A percentile compares a stretch with the other conserved stretches of the same genome.
Conservation (phyloP, 1,284 basidiomycete genomes). For the Irpex lacteus region DNA sequence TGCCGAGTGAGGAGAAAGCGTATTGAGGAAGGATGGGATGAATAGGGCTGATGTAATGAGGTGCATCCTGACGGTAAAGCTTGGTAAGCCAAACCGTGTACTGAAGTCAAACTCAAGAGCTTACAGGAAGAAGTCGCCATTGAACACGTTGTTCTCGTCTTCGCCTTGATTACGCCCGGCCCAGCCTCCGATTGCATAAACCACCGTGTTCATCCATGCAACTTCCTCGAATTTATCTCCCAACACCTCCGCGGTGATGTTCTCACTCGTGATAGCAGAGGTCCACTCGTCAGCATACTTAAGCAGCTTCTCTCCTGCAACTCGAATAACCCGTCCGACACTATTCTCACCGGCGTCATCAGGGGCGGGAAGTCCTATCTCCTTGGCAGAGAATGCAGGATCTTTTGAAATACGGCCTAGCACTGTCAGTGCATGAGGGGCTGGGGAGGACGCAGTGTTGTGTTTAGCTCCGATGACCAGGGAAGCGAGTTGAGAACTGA, state of each 20-base stretch:
- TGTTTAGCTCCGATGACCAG: conserved; percentile 17
- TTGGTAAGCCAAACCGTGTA: not conserved
- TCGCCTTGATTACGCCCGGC: conserved; percentile 18
- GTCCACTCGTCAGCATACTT: conserved; percentile 50
- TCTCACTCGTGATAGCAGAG: conserved; percentile 28
- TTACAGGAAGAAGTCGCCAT: conserved; percentile 40
- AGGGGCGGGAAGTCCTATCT: conserved; percentile 40
- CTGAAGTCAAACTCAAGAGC: conserved; percentile 10
- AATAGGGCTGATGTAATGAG: conserved; percentile 46
- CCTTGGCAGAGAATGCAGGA: conserved; percentile 30
- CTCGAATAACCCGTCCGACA: conserved; percentile 29
- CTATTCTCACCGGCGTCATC: conserved; percentile 25
- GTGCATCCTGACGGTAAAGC: conserved; percentile 35
- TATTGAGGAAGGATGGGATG: conserved; percentile 33
- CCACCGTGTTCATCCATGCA: conserved; percentile 36
- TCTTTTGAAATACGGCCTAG: conserved; percentile 38
- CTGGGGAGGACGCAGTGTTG: conserved; percentile 12
- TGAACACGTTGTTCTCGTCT: conserved; percentile 30
- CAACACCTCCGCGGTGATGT: conserved; percentile 27
- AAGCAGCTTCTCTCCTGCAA: conserved; percentile 35
- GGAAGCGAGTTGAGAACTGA: conserved; percentile 21
- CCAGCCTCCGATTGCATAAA: conserved; percentile 46
- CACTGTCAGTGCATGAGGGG: conserved; percentile 35
- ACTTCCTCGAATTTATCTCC: conserved; percentile 44
- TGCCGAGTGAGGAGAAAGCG: conserved; percentile 26